A percentile compares a stretch with the other conserved stretches of the same genome.
These are phyloP conservation scores for Phellinidium pouzarii DNA, from an alignment of 1,284 basidiomycete genomes.

Conservation along the genomic window DNA sequence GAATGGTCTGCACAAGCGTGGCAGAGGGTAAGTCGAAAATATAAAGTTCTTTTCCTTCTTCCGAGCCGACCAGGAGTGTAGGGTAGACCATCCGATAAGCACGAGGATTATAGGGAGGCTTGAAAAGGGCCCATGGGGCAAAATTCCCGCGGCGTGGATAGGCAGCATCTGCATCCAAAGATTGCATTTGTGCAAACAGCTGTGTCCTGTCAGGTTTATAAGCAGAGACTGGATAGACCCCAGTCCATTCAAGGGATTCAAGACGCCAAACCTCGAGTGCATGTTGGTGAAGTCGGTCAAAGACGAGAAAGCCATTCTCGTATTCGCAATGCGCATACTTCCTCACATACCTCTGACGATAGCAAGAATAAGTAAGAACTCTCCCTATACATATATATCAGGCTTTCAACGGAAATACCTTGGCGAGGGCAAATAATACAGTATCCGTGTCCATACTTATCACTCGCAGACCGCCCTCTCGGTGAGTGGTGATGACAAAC, in stretches of 20 bases:
- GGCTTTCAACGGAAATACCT: slow-evolving; percentile 17
- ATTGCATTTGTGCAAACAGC: slow-evolving; percentile 23
- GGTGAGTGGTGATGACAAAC: slow-evolving; percentile 50
- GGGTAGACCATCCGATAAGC: slow-evolving; percentile 69
- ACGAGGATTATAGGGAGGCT: slow-evolving; percentile 37
- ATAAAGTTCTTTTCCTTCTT: slow-evolving; percentile 35
- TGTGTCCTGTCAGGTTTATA: slow-evolving; percentile 29
- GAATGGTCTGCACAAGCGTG: slow-evolving; percentile 38
- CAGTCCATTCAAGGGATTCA: slow-evolving; percentile 20
- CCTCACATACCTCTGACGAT: slow-evolving; percentile 43
- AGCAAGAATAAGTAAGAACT: no score
- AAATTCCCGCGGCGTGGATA: slow-evolving; percentile 39
- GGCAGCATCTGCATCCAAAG: slow-evolving; percentile 12
- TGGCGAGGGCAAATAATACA: slow-evolving; percentile 53
- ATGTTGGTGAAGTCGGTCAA: slow-evolving; percentile 47
- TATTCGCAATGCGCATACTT: slow-evolving; percentile 67
- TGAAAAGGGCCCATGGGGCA: slow-evolving; percentile 49
- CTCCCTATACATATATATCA: background rate
- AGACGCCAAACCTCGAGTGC: slow-evolving; percentile 65
- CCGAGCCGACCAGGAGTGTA: slow-evolving; percentile 43
- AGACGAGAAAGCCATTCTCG: slow-evolving; percentile 60
- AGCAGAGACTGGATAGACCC: slow-evolving; percentile 25
- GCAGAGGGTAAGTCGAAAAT: slow-evolving; percentile 55
- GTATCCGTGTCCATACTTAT: slow-evolving; percentile 41
- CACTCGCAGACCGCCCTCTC: slow-evolving; percentile 48